phyloP scores from a whole-genome alignment of 139 green algal genomes.

The Eudorina sp. region DNA sequence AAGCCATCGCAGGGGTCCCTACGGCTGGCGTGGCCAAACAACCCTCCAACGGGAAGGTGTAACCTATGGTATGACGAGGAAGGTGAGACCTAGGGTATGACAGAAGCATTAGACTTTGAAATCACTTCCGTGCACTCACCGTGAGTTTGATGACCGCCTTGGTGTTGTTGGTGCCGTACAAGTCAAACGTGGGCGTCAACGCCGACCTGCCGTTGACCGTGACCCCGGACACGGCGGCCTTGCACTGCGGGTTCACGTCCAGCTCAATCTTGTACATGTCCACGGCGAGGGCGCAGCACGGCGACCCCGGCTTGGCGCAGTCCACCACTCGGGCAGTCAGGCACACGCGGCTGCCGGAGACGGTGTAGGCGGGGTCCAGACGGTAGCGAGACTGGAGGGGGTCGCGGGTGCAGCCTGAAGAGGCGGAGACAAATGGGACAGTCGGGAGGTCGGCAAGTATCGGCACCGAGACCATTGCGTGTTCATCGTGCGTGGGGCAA shows the following conservation, averaged over 20 bases:
- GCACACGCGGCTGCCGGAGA: conserved; percentile 19
- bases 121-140: not conserved
- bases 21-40: too few relatives aligned
- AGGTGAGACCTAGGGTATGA: too few relatives aligned
- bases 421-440: not conserved
- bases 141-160: conserved; percentile 26
- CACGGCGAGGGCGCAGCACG: not conserved
- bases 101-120: too few relatives aligned
- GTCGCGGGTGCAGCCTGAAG: conserved; percentile 36
- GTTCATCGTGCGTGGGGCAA: too few relatives aligned
- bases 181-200: conserved; percentile 12
- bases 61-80: too few relatives aligned
- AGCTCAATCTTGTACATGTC: conserved; percentile 53
- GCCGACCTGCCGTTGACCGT: conserved; percentile 12
- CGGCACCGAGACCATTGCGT: too few relatives aligned
- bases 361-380: not conserved
- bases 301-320: not conserved
- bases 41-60: too few relatives aligned
- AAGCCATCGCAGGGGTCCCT: too few relatives aligned
- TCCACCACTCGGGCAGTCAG: conserved; percentile 7
- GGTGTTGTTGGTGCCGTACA: conserved; percentile 19
- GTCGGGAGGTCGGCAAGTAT: not conserved
- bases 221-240: not conserved
- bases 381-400: conserved; percentile 42
- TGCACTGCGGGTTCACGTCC: conserved; percentile 12